Percentiles rank a stretch among this genome's conserved stretches.
phyloP scores from a whole-genome alignment of 1,139 yeast genomes.

The Lodderomyces elongisporus region DNA sequence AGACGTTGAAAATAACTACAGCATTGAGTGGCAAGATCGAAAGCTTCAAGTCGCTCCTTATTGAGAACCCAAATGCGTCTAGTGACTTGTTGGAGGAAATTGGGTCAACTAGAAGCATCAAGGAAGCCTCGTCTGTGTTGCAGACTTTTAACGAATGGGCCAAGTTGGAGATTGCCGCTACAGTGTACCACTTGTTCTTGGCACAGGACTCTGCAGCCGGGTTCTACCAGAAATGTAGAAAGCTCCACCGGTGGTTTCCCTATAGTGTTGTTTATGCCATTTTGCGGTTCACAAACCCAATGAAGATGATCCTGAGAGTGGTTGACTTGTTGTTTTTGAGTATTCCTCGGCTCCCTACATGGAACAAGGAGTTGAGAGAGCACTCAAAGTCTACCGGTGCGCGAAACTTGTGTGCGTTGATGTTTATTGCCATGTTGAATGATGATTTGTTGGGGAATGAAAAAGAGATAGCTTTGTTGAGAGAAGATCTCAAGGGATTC shows the following conservation, averaged over 20 bases:
- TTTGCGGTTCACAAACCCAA: constrained; percentile 77
- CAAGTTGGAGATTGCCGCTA: constrained; percentile 76
- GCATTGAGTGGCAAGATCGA: constrained; percentile 49
- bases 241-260: constrained; percentile 72
- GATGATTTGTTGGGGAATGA: constrained; percentile 75
- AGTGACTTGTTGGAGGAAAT: constrained; percentile 58
- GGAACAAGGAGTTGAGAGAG: constrained; percentile 10
- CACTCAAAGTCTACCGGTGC: constrained; percentile 42
- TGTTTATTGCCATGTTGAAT: constrained; percentile 66
- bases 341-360: constrained; percentile 38
- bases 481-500: constrained; percentile 16
- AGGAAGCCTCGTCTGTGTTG: constrained; percentile 63
- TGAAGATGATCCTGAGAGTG: constrained; percentile 70
- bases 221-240: constrained; percentile 59
- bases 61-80: constrained; percentile 45
- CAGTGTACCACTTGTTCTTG: constrained; percentile 70
- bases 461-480: constrained; percentile 46
- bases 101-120: constrained; percentile 47
- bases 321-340: constrained; percentile 77
- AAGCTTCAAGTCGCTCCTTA: constrained; percentile 49
- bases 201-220: constrained; percentile 80
- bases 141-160: constrained; percentile 75
- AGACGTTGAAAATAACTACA: constrained; percentile 44
- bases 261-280: constrained; percentile 71
- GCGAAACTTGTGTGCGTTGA: constrained; percentile 59